phyloP scores from a whole-genome alignment of 2,329 filamentous ascomycete genomes.

The Aspergillus udagawae region DNA sequence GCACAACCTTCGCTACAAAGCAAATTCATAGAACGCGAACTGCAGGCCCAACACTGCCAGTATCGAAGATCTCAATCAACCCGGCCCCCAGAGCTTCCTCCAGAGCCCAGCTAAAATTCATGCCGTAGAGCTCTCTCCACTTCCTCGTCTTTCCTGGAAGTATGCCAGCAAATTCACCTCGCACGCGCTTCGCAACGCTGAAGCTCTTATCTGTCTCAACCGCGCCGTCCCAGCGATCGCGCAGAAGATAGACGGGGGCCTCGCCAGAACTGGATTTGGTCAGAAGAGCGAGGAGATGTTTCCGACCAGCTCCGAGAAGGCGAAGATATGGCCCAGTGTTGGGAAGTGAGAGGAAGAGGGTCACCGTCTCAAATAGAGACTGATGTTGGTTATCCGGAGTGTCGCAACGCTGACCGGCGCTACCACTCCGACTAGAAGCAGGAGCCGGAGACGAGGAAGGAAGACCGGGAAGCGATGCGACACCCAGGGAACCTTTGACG shows the following conservation, averaged over 20 bases:
- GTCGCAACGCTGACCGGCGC: neutral
- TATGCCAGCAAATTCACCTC: conserved; percentile 54
- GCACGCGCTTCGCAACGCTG: conserved; percentile 48
- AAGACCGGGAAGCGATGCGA: conserved; percentile 39
- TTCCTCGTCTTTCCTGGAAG: conserved; percentile 59
- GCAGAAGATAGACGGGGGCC: conserved; percentile 50
- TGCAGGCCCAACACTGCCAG: conserved; percentile 57
- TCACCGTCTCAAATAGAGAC: conserved; percentile 22
- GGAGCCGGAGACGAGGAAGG: conserved; percentile 14
- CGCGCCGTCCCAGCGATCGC: conserved; percentile 63
- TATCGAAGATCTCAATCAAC: conserved; percentile 60
- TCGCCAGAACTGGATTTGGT: conserved; percentile 51
- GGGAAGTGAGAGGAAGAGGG: conserved; percentile 54
- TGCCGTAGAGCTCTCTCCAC: conserved; percentile 58
- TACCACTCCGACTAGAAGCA: conserved; percentile 23
- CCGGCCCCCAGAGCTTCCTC: conserved; percentile 60
- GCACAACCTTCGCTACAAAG: neutral
- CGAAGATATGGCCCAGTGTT: conserved; percentile 58
- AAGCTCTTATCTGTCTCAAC: conserved; percentile 44
- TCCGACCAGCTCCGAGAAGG: conserved; percentile 51
- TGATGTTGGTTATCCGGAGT: neutral
- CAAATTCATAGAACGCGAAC: conserved; percentile 38
- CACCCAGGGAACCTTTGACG: conserved; percentile 36
- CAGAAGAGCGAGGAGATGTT: conserved; percentile 52
- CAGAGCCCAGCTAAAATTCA: conserved; percentile 58